phyloP scores from a whole-genome alignment of 495 filamentous ascomycete species.

The Aspergillus kassunensis region DNA sequence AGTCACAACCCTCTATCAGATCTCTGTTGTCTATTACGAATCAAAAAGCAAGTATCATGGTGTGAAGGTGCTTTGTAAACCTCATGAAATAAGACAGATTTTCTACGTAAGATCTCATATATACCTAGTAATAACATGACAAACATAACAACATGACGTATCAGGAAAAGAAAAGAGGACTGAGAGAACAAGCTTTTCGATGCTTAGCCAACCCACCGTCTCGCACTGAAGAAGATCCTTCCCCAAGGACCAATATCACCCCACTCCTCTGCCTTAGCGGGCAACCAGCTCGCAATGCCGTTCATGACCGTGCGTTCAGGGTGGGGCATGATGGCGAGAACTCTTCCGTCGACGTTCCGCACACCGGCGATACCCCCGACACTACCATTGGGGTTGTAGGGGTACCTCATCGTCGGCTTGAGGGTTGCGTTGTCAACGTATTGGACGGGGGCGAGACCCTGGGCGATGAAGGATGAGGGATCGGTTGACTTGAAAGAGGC shows the following conservation, averaged over 20 bases:
- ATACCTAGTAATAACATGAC: no score
- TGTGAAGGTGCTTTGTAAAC: no score
- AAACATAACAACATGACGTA: no score
- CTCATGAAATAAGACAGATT: no score
- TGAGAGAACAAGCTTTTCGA: background rate
- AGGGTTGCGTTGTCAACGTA: conserved; percentile 77
- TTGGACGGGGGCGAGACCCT: conserved; percentile 64
- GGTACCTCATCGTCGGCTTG: conserved; percentile 75
- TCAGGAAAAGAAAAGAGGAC: no score
- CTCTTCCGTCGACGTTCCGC: conserved; percentile 73
- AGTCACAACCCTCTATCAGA: no score
- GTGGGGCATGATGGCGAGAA: conserved; percentile 94
- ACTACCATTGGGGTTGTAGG: conserved; percentile 91
- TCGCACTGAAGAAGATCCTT: conserved; percentile 72
- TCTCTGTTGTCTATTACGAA: no score
- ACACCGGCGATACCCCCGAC: conserved; percentile 83
- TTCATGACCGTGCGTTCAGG: conserved; percentile 87
- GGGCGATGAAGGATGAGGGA: conserved; percentile 51
- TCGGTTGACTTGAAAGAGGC: conserved; percentile 61
- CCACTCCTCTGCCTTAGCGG: conserved; percentile 63
- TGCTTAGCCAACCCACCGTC: conserved; percentile 74
- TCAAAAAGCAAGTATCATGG: no score
- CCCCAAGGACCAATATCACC: conserved; percentile 88
- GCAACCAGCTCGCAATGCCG: conserved; percentile 74
- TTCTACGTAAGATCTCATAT: no score